These are phyloP conservation scores for Kluyveromyces dobzhanskii DNA, from an alignment of 805 yeast genomes.

Conservation along the genomic window DNA sequence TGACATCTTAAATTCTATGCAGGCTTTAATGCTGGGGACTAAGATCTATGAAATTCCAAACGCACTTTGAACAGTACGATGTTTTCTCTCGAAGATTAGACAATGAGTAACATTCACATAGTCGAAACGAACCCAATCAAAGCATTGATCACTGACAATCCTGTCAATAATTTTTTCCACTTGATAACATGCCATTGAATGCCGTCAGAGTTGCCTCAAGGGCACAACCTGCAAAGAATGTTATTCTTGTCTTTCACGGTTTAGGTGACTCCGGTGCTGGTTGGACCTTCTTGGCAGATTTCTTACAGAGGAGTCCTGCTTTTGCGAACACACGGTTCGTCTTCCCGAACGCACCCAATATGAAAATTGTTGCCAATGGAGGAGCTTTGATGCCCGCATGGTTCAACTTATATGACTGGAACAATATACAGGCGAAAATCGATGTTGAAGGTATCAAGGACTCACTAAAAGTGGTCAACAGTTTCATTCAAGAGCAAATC, in stretches of 20 bases:
- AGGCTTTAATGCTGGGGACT: no score
- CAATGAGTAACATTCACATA: no score
- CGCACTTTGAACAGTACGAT: no score
- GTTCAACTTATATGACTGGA: conserved; percentile 68
- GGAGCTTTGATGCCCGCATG: conserved; percentile 72
- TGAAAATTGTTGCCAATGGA: conserved; percentile 59
- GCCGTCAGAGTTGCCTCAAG: conserved; percentile 29
- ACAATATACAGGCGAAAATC: conserved; percentile 32
- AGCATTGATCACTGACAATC: no score
- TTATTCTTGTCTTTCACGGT: conserved; percentile 78
- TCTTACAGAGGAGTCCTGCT: conserved; percentile 37
- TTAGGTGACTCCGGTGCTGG: conserved; percentile 88
- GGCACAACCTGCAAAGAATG: conserved; percentile 41
- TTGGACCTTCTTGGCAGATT: conserved; percentile 75
- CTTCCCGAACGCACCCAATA: conserved; percentile 84
- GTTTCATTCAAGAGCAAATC: conserved; percentile 44
- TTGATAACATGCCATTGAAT: conserved; percentile 8
- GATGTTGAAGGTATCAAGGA: conserved; percentile 49
- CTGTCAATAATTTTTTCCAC: no score
- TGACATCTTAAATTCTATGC: no score
- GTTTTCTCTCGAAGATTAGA: no score
- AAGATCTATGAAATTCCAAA: no score
- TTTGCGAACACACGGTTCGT: conserved; percentile 58
- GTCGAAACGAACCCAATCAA: no score
- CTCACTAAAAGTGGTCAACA: conserved; percentile 38